These are phyloP conservation scores for Blastobotrys petasosporus DNA, from an alignment of 1,139 yeast genomes.

Conservation along the genomic window DNA sequence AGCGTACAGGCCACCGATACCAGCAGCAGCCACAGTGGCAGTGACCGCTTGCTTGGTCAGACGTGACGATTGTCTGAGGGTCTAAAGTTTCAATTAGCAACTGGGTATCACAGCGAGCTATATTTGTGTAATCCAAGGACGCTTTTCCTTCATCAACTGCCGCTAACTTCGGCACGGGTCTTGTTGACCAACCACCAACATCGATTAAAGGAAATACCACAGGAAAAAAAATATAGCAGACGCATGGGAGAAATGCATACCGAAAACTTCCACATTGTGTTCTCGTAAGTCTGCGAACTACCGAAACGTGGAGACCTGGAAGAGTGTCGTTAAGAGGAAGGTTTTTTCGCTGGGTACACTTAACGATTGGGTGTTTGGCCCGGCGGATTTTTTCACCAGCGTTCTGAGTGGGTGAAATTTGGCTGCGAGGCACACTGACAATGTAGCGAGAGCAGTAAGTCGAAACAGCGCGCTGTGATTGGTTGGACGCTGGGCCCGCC, in stretches of 20 bases:
- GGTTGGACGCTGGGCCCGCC: no score
- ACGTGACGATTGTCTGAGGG: constrained; percentile 25
- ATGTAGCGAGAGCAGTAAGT: no score
- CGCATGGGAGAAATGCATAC: constrained; percentile 1
- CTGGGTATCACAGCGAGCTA: neutral
- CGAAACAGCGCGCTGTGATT: no score
- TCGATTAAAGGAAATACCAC: neutral
- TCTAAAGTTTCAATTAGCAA: constrained; percentile 12
- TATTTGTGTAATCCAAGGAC: neutral
- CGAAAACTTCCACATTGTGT: constrained; percentile 13
- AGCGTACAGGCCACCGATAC: constrained; percentile 31
- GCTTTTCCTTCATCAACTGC: neutral
- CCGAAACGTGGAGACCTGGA: no score
- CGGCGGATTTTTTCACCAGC: no score
- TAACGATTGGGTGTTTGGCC: no score
- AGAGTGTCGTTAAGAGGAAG: no score
- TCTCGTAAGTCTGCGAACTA: neutral
- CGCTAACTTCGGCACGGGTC: neutral
- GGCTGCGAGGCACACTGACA: no score
- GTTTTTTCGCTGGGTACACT: no score
- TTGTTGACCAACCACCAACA: neutral
- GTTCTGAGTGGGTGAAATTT: no score
- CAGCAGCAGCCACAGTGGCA: constrained; percentile 29
- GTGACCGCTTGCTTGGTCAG: constrained; percentile 33
- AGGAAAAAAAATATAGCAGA: neutral